phyloP scores from a whole-genome alignment of 2,329 filamentous ascomycete genomes.

The Fusarium coicis region DNA sequence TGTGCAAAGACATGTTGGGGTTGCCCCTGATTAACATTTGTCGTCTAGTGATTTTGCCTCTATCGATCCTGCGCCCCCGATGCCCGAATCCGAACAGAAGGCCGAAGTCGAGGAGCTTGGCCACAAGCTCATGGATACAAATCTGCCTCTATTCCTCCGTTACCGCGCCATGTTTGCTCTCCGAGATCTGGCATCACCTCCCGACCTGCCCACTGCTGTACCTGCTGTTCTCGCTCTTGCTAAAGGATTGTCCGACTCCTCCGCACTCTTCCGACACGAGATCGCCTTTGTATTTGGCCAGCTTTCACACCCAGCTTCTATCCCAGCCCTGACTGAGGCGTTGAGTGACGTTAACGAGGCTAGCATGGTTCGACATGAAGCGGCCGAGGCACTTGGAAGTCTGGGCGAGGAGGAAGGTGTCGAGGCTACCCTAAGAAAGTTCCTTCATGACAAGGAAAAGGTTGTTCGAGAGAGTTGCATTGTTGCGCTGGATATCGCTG shows the following conservation, averaged over 20 bases:
- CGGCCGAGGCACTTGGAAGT: slow-evolving; percentile 93
- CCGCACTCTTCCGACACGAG: slow-evolving; percentile 95
- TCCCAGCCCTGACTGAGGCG: slow-evolving; percentile 83
- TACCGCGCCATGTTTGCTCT: slow-evolving; percentile 99
- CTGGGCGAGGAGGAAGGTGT: slow-evolving; percentile 94
- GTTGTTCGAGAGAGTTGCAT: slow-evolving; percentile 95
- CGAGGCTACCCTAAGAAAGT: slow-evolving; percentile 83
- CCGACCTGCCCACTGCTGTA: slow-evolving; percentile 87
- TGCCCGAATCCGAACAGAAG: slow-evolving; percentile 75
- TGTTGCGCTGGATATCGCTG: slow-evolving; percentile 97
- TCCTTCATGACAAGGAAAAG: slow-evolving; percentile 89
- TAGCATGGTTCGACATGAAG: slow-evolving; percentile 98
- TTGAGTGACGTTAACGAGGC: slow-evolving; percentile 84
- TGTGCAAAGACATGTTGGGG: slow-evolving; percentile 40
- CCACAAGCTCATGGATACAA: slow-evolving; percentile 80
- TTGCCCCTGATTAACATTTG: slow-evolving; percentile 44
- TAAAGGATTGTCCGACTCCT: slow-evolving; percentile 84
- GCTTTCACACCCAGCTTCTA: slow-evolving; percentile 94
- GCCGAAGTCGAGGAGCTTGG: slow-evolving; percentile 83
- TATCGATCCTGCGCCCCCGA: slow-evolving; percentile 92
- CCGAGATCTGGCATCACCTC: slow-evolving; percentile 92
- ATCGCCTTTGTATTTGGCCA: slow-evolving; percentile 99
- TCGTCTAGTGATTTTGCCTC: slow-evolving; percentile 86
- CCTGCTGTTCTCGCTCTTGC: slow-evolving; percentile 89
- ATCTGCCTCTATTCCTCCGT: slow-evolving; percentile 84